phyloP scores from a whole-genome alignment of 768 basidiomycete species.

The Asterophora lycoperdoides region DNA sequence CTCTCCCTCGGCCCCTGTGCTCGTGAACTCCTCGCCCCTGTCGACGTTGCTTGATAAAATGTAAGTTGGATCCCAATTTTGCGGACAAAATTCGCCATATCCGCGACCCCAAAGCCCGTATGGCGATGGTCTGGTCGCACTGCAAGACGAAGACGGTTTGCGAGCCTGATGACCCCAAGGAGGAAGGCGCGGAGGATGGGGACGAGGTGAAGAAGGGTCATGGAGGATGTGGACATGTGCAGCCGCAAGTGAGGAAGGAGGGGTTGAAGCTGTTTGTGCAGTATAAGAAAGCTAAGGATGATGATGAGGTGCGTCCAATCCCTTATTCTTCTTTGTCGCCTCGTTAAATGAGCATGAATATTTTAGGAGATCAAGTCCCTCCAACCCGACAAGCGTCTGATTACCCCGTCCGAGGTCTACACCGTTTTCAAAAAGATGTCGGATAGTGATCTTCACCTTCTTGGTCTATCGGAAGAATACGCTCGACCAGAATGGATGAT shows the following conservation, averaged over 20 bases:
- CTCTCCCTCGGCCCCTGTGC: slow-evolving; percentile 12
- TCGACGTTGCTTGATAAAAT: slow-evolving; percentile 20
- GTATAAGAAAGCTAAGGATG: slow-evolving; percentile 92
- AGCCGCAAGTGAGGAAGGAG: slow-evolving; percentile 90
- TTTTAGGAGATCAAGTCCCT: slow-evolving; percentile 71
- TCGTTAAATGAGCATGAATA: neutral
- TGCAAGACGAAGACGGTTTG: slow-evolving; percentile 89
- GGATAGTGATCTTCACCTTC: slow-evolving; percentile 77
- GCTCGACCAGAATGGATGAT: slow-evolving; percentile 99
- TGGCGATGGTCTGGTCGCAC: slow-evolving; percentile 80
- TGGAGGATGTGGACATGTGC: slow-evolving; percentile 93
- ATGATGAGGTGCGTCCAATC: slow-evolving; percentile 76
- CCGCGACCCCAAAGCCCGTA: slow-evolving; percentile 81
- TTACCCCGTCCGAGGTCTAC: slow-evolving; percentile 87
- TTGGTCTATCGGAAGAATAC: slow-evolving; percentile 93
- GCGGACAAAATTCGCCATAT: slow-evolving; percentile 84
- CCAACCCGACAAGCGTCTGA: slow-evolving; percentile 77
- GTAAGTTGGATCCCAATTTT: slow-evolving; percentile 81
- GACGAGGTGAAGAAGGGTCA: slow-evolving; percentile 86
- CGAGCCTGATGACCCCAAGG: slow-evolving; percentile 85
- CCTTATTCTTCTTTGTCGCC: slow-evolving; percentile 4
- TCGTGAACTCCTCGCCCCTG: slow-evolving; percentile 23
- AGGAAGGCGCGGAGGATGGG: slow-evolving; percentile 68
- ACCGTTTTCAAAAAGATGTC: slow-evolving; percentile 95
- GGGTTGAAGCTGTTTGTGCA: slow-evolving; percentile 92